A percentile compares a stretch with the other conserved stretches of the same genome.
These are phyloP conservation scores for Phylloporus scabripes DNA, from an alignment of 768 basidiomycete genomes.

Conservation along the genomic window DNA sequence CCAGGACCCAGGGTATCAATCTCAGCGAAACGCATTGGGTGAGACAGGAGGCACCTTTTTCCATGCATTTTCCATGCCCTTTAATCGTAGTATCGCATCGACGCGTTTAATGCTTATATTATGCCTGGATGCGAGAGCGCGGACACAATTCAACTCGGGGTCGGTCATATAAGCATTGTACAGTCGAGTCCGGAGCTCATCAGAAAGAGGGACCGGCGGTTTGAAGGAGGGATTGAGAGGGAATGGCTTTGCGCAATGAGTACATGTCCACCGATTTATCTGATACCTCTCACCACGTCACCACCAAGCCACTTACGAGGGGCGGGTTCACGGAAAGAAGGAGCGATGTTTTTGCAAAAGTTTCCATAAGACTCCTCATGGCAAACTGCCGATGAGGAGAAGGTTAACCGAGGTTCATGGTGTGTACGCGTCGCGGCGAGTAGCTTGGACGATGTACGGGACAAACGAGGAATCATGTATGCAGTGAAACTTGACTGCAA, in stretches of 20 bases:
- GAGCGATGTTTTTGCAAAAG: slow-evolving; percentile 18
- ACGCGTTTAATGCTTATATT: slow-evolving; percentile 73
- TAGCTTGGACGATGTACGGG: slow-evolving; percentile 9
- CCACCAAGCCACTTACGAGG: slow-evolving; percentile 62
- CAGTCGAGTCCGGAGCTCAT: slow-evolving; percentile 49
- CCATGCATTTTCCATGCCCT: slow-evolving; percentile 70
- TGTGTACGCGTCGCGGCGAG: slow-evolving; percentile 7
- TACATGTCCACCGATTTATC: not conserved
- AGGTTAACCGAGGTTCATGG: slow-evolving; percentile 3
- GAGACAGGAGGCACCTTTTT: slow-evolving; percentile 50
- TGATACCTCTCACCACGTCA: slow-evolving; percentile 42
- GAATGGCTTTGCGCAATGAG: slow-evolving; percentile 55
- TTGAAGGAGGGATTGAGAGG: slow-evolving; percentile 80
- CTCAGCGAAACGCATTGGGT: slow-evolving; percentile 1
- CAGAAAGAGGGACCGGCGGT: slow-evolving; percentile 72
- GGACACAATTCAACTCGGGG: slow-evolving; percentile 50
- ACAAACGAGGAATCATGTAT: slow-evolving; percentile 22
- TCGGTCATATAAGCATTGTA: slow-evolving; percentile 58
- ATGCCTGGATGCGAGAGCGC: slow-evolving; percentile 55
- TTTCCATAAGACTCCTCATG: slow-evolving; percentile 14
- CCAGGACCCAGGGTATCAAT: slow-evolving; percentile 7
- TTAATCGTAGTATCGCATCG: slow-evolving; percentile 77
- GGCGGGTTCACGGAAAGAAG: slow-evolving; percentile 23
- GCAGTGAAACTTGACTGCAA: slow-evolving; percentile 6
- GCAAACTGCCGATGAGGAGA: not conserved